phyloP scores from a whole-genome alignment of 495 filamentous ascomycete genomes.

The Lentithecium fluviatile region DNA sequence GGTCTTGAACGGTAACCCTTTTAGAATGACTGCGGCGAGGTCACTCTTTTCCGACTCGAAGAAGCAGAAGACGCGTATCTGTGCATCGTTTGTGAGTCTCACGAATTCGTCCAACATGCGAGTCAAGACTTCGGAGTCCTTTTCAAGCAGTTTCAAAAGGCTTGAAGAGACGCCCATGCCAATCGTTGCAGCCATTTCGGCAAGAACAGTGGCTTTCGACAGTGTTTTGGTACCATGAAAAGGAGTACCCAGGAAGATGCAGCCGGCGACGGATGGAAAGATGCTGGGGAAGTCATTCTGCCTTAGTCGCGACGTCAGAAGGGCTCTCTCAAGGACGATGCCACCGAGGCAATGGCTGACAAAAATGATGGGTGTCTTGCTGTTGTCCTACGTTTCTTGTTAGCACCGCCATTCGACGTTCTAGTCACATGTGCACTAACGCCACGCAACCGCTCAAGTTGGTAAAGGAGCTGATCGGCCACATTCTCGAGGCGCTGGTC shows the following conservation, averaged over 20 bases:
- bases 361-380: conserved; percentile 23
- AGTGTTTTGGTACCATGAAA: conserved; percentile 19
- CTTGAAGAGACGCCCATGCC: conserved; percentile 5
- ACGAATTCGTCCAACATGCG: conserved; percentile 16
- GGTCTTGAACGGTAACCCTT: conserved; percentile 1
- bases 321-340: conserved; percentile 12
- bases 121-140: conserved; percentile 4
- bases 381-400: background rate
- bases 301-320: conserved; percentile 5
- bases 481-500: conserved; percentile 24
- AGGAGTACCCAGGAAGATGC: conserved; percentile 24
- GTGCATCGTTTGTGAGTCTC: background rate
- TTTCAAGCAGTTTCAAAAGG: conserved; percentile 11
- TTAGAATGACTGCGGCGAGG: background rate
- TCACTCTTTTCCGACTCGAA: conserved; percentile 14
- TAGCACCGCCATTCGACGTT: background rate
- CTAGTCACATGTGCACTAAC: background rate
- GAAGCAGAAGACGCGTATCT: conserved; percentile 22
- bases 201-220: conserved; percentile 11
- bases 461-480: conserved; percentile 15
- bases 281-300: conserved; percentile 17
- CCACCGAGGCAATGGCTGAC: conserved; percentile 20
- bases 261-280: conserved; percentile 20
- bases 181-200: conserved; percentile 7
- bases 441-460: conserved; percentile 3